These are phyloP conservation scores for Aspergillus brasiliensis DNA, from an alignment of 2,329 filamentous ascomycete species.

Conservation along the genomic window DNA sequence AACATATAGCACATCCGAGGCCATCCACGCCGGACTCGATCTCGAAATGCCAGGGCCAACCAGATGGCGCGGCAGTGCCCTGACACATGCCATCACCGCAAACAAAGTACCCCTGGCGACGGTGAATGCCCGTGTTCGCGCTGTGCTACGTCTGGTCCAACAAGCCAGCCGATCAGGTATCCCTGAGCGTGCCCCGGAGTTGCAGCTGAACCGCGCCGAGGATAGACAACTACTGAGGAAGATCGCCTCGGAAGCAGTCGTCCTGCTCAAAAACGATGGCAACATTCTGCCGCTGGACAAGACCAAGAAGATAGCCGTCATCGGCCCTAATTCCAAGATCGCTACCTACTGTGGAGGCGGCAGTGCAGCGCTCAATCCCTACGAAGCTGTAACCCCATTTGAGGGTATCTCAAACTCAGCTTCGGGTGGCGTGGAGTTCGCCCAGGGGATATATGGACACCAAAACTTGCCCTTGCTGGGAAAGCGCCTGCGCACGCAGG, in stretches of 20 bases:
- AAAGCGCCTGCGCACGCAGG: constrained; percentile 48
- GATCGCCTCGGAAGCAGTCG: constrained; percentile 66
- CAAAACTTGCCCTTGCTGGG: constrained; percentile 62
- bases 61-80: constrained; percentile 36
- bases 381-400: constrained; percentile 44
- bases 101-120: constrained; percentile 57
- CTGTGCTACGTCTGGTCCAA: constrained; percentile 60
- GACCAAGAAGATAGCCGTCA: constrained; percentile 49
- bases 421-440: constrained; percentile 44
- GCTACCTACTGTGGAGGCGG: constrained; percentile 59
- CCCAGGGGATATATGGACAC: constrained; percentile 63
- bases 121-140: constrained; percentile 57
- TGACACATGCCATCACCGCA: constrained; percentile 46
- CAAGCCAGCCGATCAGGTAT: constrained; percentile 55
- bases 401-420: constrained; percentile 36
- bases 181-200: constrained; percentile 56
- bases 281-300: constrained; percentile 58
- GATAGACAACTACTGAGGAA: constrained; percentile 63
- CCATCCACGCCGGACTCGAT: constrained; percentile 45
- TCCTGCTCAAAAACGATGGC: constrained; percentile 71
- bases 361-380: constrained; percentile 55
- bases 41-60: constrained; percentile 49
- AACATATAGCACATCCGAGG: constrained; percentile 43
- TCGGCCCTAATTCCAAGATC: constrained; percentile 55
- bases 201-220: constrained; percentile 58